Base-by-base conservation (phyloP, 2,329 filamentous ascomycete genomes). In the Fonsecaea pugnacius region DNA sequence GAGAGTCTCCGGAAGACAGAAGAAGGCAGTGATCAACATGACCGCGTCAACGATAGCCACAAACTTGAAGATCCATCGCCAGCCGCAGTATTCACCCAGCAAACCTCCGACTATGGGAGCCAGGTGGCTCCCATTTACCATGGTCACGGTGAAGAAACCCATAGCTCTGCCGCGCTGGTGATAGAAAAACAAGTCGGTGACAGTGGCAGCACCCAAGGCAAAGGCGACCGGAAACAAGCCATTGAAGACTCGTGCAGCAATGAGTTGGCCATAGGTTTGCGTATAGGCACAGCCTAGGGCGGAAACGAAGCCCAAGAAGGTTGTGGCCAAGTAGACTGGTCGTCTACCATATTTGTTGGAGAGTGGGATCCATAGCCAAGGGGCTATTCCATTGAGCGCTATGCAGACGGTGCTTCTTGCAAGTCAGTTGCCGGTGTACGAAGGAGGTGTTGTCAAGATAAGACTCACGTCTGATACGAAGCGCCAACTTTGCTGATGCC, bases 291-390 rank as follows among this genome's bases (percentile, higher is more conserved):
- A 72, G 4, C 64, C 70, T 8, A 75, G 30, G 54, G 72, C 71
- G 18, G 74, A 70, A 32, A 68, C 70, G 14, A 72, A 72, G 7
- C 73, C 73, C 1, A 76, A 62, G n/a, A 75, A 70, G 10, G 71
- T 73, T 3, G 72, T 73, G 12, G 70, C 60, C 10, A 77, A 61
- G 52, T 75, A 74, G 38, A 78, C 70, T 0, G 74, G 75, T 55
- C 75, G 68, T 16, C 75, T 68, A 24, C 76, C 76, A 64, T 76
- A 76, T 14, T 72, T 68, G 55, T 77, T 75, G 33, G 74, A 70
- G 16, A 78, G 58, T 0, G 76, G 73, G 21, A 71, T 70, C 69
- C 69, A 72, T 36, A 75, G 18, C 59, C 66, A 70, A 24, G 69
- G 69, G 14, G 65, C 69, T n/a, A 67, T 54, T 9, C 67, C 67